Evolutionary conservation across 2,329 filamentous ascomycete species (phyloP).

Genomic region (Aotearoamyces nothofagi): DNA sequence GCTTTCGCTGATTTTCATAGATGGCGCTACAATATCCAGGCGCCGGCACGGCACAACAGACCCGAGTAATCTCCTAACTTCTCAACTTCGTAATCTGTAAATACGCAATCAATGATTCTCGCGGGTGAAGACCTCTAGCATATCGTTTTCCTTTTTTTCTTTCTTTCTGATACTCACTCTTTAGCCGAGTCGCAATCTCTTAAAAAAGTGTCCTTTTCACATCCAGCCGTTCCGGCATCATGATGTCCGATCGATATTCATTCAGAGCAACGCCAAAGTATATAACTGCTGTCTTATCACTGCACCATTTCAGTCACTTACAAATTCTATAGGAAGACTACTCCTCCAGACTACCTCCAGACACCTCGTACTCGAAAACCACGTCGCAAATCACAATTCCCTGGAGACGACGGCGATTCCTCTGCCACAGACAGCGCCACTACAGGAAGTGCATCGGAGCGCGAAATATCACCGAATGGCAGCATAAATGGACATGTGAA

Average conservation of each 20-base stretch:
- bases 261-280: slow-evolving; percentile 20
- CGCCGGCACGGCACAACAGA: no score
- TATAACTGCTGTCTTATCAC: not conserved
- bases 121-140: no score
- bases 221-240: no score
- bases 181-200: no score
- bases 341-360: slow-evolving; percentile 33
- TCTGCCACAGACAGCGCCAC: slow-evolving; percentile 17
- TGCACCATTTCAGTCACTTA: not conserved
- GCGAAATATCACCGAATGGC: slow-evolving; percentile 2
- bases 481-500: slow-evolving; percentile 5
- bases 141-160: no score
- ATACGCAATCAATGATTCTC: no score
- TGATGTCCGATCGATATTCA: slow-evolving; percentile 20
- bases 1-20: no score
- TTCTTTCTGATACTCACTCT: no score
- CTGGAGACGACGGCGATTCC: slow-evolving; percentile 18
- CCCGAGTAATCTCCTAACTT: no score
- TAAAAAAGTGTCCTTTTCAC: no score
- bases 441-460: slow-evolving; percentile 3
- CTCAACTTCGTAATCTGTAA: no score
- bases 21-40: no score
- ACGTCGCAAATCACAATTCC: slow-evolving; percentile 23
- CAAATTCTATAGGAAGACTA: slow-evolving; percentile 28
- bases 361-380: slow-evolving; percentile 28